Percentiles rank a stretch among this genome's conserved stretches.
Conservation (phyloP, 2,329 filamentous ascomycete species). For the Nemania bipapillata region DNA sequence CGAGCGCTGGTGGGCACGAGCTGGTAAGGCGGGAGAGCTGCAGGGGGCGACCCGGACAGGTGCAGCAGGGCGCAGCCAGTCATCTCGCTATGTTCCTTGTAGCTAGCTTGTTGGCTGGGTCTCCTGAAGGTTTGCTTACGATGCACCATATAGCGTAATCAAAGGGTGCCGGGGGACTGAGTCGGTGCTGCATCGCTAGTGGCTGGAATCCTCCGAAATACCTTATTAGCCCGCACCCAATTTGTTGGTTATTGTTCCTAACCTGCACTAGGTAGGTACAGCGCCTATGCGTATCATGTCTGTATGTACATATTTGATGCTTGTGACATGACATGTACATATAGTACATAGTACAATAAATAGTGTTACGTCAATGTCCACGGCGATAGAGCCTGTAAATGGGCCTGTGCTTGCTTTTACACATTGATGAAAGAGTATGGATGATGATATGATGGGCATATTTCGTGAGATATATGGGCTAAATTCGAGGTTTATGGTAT, state of each 20-base stretch:
- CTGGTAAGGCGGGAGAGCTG: slow-evolving; percentile 44
- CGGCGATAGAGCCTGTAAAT: not conserved
- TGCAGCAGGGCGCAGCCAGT: slow-evolving; percentile 43
- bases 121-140: slow-evolving; percentile 44
- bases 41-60: slow-evolving; percentile 42
- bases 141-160: slow-evolving; percentile 44
- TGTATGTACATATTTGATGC: not conserved
- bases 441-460: not conserved
- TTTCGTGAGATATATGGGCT: slow-evolving; percentile 8
- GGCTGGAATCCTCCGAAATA: slow-evolving; percentile 47
- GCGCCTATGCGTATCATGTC: not conserved
- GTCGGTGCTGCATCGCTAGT: slow-evolving; percentile 40
- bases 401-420: not conserved
- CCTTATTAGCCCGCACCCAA: slow-evolving; percentile 32
- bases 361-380: too few species aligned
- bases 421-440: not conserved
- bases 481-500: not conserved
- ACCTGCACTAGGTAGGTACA: not conserved
- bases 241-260: slow-evolving; percentile 4
- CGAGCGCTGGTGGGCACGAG: slow-evolving; percentile 40
- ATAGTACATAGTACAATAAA: too few species aligned
- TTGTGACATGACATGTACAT: too few species aligned
- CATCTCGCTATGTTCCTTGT: slow-evolving; percentile 34
- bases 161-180: slow-evolving; percentile 45
- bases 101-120: slow-evolving; percentile 34